A percentile compares a stretch with the other conserved stretches of the same genome.
Conservation (phyloP, 169 alveolate species). For the Neospora caninum region DNA sequence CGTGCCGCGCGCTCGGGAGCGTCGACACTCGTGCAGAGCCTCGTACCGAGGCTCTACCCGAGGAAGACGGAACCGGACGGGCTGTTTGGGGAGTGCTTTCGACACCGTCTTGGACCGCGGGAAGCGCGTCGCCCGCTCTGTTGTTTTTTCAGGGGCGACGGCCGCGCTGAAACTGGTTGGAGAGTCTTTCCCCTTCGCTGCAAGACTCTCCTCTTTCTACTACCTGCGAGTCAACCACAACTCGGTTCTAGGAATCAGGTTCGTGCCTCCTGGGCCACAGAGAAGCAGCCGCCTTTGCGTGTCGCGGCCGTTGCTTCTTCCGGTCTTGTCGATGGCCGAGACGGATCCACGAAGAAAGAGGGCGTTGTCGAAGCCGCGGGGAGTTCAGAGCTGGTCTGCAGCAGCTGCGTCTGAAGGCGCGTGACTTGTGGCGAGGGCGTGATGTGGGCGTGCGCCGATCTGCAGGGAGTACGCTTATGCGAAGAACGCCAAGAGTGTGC, state of each 20-base stretch:
- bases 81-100: too few species aligned
- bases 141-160: slow-evolving; percentile 70
- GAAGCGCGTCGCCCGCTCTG: not conserved
- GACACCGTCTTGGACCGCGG: too few species aligned
- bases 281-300: not conserved
- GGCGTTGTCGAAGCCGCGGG: too few species aligned
- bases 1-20: too few species aligned
- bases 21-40: too few species aligned
- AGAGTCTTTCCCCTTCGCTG: slow-evolving; percentile 71
- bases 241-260: slow-evolving; percentile 75
- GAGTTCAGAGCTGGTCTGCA: too few species aligned
- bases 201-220: slow-evolving; percentile 43
- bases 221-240: slow-evolving; percentile 73
- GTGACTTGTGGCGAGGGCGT: too few species aligned
- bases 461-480: slow-evolving; percentile 51
- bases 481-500: slow-evolving; percentile 25
- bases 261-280: slow-evolving; percentile 14
- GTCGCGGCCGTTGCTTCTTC: not conserved
- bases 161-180: slow-evolving; percentile 74
- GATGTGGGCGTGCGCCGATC: not conserved
- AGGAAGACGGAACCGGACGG: too few species aligned
- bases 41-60: too few species aligned
- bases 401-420: too few species aligned
- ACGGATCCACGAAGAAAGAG: too few species aligned
- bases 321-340: too few species aligned